phyloP scores from a whole-genome alignment of 2,329 filamentous ascomycete genomes.

The Hypoxylon sp. region DNA sequence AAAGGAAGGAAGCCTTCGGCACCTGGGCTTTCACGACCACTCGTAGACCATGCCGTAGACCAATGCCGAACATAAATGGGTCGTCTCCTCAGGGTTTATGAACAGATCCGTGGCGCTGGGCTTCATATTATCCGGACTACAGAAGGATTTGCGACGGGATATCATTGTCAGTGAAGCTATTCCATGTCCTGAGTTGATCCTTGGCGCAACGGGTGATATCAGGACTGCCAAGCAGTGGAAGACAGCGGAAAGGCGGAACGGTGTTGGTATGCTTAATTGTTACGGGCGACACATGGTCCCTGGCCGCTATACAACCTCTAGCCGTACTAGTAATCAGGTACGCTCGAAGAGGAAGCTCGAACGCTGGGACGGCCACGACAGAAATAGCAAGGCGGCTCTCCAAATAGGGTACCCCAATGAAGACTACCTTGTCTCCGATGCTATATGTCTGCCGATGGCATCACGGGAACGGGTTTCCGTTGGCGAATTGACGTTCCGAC shows the following conservation, averaged over 20 bases:
- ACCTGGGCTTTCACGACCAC: constrained; percentile 9
- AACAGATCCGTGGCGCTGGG: constrained; percentile 29
- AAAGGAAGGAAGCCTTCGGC: constrained; percentile 10
- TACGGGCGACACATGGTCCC: constrained; percentile 14
- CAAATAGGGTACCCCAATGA: constrained; percentile 31
- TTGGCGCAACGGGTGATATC: constrained; percentile 27
- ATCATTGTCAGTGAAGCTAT: constrained; percentile 4
- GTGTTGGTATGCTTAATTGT: constrained; percentile 28
- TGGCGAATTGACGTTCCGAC: constrained; percentile 30
- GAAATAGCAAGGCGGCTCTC: constrained; percentile 37
- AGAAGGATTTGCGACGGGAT: constrained; percentile 3
- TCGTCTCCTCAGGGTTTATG: constrained; percentile 9
- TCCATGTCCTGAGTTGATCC: constrained; percentile 14
- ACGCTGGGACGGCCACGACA: constrained; percentile 20
- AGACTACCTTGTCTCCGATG: constrained; percentile 17
- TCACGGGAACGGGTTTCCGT: constrained; percentile 38
- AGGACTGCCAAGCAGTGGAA: constrained; percentile 32
- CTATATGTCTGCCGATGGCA: constrained; percentile 39
- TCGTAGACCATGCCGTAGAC: constrained; percentile 3
- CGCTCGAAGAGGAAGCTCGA: constrained; percentile 44
- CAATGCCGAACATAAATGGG: constrained; percentile 15
- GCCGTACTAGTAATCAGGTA: constrained; percentile 42
- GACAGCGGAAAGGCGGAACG: constrained; percentile 37
- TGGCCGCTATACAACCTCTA: constrained; percentile 16
- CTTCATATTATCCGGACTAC: constrained; percentile 22